Percentiles rank a stretch among this genome's conserved stretches.
These are phyloP conservation scores for Lichtheimia ramosa DNA, from an alignment of 371 early-diverging fungal genomes.

Conservation along the genomic window DNA sequence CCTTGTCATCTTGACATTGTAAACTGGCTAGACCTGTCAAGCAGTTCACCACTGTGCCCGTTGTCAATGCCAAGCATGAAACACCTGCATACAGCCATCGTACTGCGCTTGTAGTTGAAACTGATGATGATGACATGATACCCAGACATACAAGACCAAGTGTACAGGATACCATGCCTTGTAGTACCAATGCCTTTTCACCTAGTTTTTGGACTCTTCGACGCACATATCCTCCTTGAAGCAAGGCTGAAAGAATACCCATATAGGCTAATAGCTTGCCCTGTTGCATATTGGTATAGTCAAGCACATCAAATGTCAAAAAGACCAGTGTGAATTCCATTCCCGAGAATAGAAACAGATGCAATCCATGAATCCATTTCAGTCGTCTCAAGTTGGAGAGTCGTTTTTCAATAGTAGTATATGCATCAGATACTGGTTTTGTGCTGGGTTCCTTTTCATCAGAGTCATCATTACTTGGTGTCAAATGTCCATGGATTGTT, in stretches of 20 bases:
- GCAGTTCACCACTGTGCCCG: slow-evolving; percentile 92
- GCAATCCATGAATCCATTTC: slow-evolving; percentile 77
- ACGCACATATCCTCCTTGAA: slow-evolving; percentile 94
- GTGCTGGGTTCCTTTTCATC: background rate
- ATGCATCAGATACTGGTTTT: background rate
- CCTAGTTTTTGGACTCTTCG: slow-evolving; percentile 68
- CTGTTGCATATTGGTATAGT: slow-evolving; percentile 86
- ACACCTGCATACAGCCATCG: slow-evolving; percentile 54
- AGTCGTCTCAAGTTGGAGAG: slow-evolving; percentile 51
- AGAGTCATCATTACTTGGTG: background rate
- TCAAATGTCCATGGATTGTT: slow-evolving; percentile 43
- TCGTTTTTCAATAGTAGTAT: slow-evolving; percentile 10
- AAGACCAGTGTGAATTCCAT: slow-evolving; percentile 98
- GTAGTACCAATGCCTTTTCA: slow-evolving; percentile 72
- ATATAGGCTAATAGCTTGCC: slow-evolving; percentile 87
- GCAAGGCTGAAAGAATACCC: slow-evolving; percentile 82
- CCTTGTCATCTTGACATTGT: slow-evolving; percentile 45
- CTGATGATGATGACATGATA: background rate
- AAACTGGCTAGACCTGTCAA: slow-evolving; percentile 79
- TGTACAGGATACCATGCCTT: slow-evolving; percentile 77
- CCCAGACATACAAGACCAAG: slow-evolving; percentile 71
- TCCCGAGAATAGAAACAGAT: slow-evolving; percentile 91
- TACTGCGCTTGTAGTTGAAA: slow-evolving; percentile 6
- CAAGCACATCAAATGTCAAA: slow-evolving; percentile 88
- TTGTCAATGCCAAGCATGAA: slow-evolving; percentile 83